Evolutionary conservation across 2,329 filamentous ascomycete genomes (phyloP).

Genomic region (Amauroascus verrucosus): DNA sequence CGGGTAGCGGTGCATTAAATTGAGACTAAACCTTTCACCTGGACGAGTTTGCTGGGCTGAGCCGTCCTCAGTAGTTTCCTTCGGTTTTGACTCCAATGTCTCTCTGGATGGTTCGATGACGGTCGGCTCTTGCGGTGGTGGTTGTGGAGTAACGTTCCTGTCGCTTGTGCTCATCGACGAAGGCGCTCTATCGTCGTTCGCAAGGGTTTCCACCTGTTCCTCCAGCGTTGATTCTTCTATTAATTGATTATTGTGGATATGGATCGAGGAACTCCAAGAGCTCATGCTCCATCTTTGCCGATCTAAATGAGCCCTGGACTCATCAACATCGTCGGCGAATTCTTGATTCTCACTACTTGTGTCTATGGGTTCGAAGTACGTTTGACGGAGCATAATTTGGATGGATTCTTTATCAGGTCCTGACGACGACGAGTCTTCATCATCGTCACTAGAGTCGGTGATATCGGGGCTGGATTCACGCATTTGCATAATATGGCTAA

Average conservation of each 20-base stretch:
- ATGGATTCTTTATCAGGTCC: conserved; percentile 39
- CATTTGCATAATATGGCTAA: conserved; percentile 42
- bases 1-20: conserved; percentile 33
- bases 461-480: conserved; percentile 37
- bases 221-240: neutral
- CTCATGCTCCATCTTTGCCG: conserved; percentile 35
- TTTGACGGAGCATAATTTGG: conserved; percentile 44
- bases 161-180: conserved; percentile 2
- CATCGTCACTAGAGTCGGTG: conserved; percentile 31
- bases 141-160: conserved; percentile 9
- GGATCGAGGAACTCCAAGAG: conserved; percentile 36
- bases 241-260: conserved; percentile 21
- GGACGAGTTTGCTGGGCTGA: neutral
- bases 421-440: conserved; percentile 21
- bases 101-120: neutral
- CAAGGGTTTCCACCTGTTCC: conserved; percentile 1
- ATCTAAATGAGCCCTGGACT: conserved; percentile 9
- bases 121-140: neutral
- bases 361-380: conserved; percentile 31
- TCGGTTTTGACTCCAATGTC: neutral
- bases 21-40: conserved; percentile 13
- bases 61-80: neutral
- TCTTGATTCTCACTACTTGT: conserved; percentile 26
- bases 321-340: neutral
- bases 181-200: conserved; percentile 7